Base-by-base conservation (phyloP, 202 grass and related monocot genomes). In the Digitaria exilis region DNA sequence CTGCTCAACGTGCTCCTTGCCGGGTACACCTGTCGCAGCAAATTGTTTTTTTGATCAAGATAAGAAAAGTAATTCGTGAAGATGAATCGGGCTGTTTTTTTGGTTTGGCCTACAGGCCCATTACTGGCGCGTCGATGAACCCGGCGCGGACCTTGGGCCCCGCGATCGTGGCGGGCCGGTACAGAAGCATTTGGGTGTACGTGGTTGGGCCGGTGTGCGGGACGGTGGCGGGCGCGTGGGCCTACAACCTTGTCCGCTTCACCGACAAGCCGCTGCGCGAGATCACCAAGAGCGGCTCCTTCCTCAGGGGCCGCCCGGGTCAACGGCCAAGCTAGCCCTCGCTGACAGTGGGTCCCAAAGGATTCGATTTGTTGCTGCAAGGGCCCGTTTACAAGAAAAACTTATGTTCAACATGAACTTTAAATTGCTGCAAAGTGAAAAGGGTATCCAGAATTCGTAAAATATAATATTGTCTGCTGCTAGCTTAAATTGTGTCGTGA, bases 91-190 rank as follows among this genome's bases (percentile, higher is more conserved):
- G 15, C 5, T 26, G 45, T 21, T 25, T 6, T n/a, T 22, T 50
- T 7, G 2, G 10, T 8, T 31, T 34, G 77, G 77, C 15, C 22
- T 5, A 46, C 58, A 89, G 85, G 79, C 85, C 91, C 1, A 86
- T 88, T 9, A 89, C 92, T 0, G 89, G 87, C 9, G 92, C 92
- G 24, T 94, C 92, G 34, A 91, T 91, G 92, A 94, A 94, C 57
- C 84, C 87, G 21, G 92, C 78, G 15, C 84, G 92, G 29, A 91
- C 78, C 34, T 82, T 94, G 1, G 89, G 89, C 15, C 89, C 92
- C 1, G 92, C 84, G 11, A 85, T 91, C 63, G 63, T 89, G 21
- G 63, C 78, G 0, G 61, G 82, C 26, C 78, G 75, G 57, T 94
- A 84, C 54, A 25, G 25, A 6, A 46, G 81, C 32, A 43, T 87